A percentile compares a stretch with the other conserved stretches of the same genome.
Conservation (phyloP, 192 early-diverging fungal genomes). For the Phlyctochytrium bullatum region DNA sequence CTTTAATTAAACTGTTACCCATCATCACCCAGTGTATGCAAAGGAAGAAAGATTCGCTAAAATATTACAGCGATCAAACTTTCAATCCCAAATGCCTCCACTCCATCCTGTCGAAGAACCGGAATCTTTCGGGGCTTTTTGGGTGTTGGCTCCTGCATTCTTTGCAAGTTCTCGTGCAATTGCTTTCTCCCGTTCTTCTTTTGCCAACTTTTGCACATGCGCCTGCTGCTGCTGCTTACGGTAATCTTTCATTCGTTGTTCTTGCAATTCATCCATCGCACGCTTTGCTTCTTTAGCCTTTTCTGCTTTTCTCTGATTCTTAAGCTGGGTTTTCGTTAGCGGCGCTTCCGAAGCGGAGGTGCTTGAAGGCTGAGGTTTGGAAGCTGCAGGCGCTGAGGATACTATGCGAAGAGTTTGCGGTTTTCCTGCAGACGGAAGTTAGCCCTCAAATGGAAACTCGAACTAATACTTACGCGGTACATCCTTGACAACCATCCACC, state of each 20-base stretch:
- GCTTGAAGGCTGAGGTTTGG: neutral
- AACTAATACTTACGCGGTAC: neutral
- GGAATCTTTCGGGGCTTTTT: neutral
- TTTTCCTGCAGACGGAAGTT: neutral
- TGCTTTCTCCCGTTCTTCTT: slow-evolving; percentile 9
- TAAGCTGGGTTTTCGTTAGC: slow-evolving; percentile 34
- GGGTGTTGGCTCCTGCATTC: neutral
- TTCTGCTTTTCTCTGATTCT: slow-evolving; percentile 32
- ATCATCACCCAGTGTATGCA: too few relatives aligned
- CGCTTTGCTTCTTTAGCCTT: slow-evolving; percentile 22
- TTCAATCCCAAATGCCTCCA: slow-evolving; percentile 3
- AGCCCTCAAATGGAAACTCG: neutral
- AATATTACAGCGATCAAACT: neutral
- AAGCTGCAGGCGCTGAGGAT: neutral
- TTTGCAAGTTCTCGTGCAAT: neutral
- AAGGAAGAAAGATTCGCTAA: neutral
- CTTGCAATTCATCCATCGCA: slow-evolving; percentile 5
- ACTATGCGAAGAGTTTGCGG: neutral
- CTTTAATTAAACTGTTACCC: neutral
- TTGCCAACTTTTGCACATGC: slow-evolving; percentile 1
- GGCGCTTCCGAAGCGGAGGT: neutral
- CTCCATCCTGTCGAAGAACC: neutral
- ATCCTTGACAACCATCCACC: neutral
- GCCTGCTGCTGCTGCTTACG: slow-evolving; percentile 21
- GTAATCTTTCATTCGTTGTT: slow-evolving; percentile 13